Evolutionary conservation across 306 rosid genomes (phyloP).

Genomic region (Notholithocarpus densiflorus): DNA sequence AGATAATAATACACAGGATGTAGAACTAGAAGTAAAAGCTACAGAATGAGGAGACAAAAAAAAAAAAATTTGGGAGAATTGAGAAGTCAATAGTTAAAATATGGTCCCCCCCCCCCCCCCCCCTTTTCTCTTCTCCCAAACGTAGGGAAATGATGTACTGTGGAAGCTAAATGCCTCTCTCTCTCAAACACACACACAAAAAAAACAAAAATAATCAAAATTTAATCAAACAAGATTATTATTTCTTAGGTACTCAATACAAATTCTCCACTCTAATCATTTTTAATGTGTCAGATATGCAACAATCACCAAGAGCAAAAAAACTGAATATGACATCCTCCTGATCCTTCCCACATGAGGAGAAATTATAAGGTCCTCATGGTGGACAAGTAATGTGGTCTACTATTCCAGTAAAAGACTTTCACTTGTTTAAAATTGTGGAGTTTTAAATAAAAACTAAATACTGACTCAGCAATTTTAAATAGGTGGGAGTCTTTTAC

Average conservation of each 20-base stretch:
- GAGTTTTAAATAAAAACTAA: no score
- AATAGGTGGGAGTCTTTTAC: no score
- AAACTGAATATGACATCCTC: neutral
- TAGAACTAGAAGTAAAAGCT: neutral
- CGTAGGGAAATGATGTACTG: neutral
- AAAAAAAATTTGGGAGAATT: neutral
- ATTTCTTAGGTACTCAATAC: neutral
- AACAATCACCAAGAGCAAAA: neutral
- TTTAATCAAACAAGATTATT: neutral
- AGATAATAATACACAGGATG: neutral
- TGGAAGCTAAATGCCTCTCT: neutral
- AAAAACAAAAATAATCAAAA: neutral
- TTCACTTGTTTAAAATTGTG: no score
- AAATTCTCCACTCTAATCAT: neutral
- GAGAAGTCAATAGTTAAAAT: neutral
- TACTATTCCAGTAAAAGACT: no score
- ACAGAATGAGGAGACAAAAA: neutral
- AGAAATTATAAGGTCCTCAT: no score
- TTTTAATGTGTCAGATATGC: neutral
- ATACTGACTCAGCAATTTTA: no score
- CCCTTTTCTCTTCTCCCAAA: no score
- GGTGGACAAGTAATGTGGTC: no score
- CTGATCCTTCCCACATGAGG: no score
- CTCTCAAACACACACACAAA: neutral
- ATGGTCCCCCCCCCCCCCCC: neutral